Evolutionary conservation across 306 rosid species (phyloP), one percentile per base, ranked within the genome.

Genomic region (Betula pendula): DNA sequence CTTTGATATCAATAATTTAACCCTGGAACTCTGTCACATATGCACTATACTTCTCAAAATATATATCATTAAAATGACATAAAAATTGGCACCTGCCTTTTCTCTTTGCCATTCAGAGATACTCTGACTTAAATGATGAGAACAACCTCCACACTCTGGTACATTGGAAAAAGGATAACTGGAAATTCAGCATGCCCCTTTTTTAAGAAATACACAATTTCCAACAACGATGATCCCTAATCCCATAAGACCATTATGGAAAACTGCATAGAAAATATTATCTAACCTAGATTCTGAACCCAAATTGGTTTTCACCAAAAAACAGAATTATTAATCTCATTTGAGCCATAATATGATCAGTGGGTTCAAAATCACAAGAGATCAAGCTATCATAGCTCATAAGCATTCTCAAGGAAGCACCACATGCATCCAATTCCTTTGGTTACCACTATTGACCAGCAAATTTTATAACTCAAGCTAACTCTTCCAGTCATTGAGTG

Each of bases 211-310:
- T n/a, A n/a, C n/a, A n/a, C n/a, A n/a, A n/a, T n/a, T n/a, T n/a
- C n/a, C n/a, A 56, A 56, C 33, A 13, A 10, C 65, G 6, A 38
- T 0, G 2, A 4, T 4, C 65, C 31, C 35, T 56, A 56, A 56
- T 56, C 8, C 33, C 65, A 24, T 24, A 47, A 38, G 50, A 9
- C 33, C 65, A 56, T 22, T 56, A 56, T 16, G 12, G 33, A 60
- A 60, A 60, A 60, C 19, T 2, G n/a, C 42, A 60, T 60, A 60
- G 5, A 31, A 29, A 29, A 3, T 12, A 4, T 53, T 70, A n/a
- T 70, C 59, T 31, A 49, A 55, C 52, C 77, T 69, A 47, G 49
- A 74, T 6, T 55, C 48, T 19, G 52, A 40, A 52, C 60, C 80
- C 77, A 38, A 38, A 79, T 63, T 13, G 68, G 8, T 5, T 60